Evolutionary conservation across 306 rosid genomes (phyloP).

Genomic region (Glycyrrhiza uralensis): DNA sequence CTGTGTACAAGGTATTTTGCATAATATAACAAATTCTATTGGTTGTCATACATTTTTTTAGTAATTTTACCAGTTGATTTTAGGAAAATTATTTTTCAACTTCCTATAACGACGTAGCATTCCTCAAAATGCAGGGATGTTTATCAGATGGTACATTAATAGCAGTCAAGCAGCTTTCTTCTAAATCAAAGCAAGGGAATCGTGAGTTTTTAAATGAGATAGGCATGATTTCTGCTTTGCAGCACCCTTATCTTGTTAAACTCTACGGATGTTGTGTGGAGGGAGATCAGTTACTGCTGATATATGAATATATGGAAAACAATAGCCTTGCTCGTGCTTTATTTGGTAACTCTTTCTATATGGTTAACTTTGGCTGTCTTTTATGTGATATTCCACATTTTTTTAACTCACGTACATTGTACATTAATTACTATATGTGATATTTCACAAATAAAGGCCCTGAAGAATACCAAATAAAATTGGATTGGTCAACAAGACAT

Average conservation of each 20-base stretch:
- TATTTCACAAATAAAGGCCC: constrained; percentile 6
- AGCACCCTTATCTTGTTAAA: constrained; percentile 46
- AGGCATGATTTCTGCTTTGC: constrained; percentile 64
- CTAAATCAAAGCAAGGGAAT: constrained; percentile 71
- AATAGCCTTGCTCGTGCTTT: constrained; percentile 46
- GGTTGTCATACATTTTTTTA: neutral
- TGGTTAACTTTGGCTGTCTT: neutral
- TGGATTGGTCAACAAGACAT: constrained; percentile 54
- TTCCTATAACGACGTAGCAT: neutral
- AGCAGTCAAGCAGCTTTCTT: constrained; percentile 66
- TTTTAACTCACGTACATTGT: neutral
- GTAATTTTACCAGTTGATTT: neutral
- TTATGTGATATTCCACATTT: neutral
- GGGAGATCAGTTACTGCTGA: constrained; percentile 36
- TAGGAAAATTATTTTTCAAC: neutral
- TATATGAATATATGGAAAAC: constrained; percentile 57
- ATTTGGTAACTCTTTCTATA: constrained; percentile 31
- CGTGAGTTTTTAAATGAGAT: constrained; percentile 69
- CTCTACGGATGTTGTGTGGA: constrained; percentile 37
- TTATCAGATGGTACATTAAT: constrained; percentile 46
- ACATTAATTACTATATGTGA: neutral
- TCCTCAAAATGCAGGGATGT: constrained; percentile 12
- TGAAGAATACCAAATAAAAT: neutral
- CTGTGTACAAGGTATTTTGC: constrained; percentile 50
- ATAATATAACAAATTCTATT: too few relatives aligned